Base-by-base conservation (phyloP, 495 filamentous ascomycete genomes). In the Neohortaea acidophila region DNA sequence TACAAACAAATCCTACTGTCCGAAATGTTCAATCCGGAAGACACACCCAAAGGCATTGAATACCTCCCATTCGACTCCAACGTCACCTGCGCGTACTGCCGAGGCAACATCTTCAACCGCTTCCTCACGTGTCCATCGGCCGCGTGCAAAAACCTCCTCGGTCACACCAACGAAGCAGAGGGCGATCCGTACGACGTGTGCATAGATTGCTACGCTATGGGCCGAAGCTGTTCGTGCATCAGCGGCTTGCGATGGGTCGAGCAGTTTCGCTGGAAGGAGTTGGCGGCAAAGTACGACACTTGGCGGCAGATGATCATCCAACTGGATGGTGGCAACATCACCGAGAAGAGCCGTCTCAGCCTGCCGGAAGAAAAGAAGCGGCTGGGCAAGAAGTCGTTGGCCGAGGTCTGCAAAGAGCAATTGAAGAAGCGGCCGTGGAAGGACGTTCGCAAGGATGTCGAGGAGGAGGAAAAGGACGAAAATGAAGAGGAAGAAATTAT, bases 161-260 rank as follows among this genome's bases (percentile, higher is more conserved):
- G 48, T 27, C 52, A 58, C 13, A 48, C 39, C 1, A 57, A 59
- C 8, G 60, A 60, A 13, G 31, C 14, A 1, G 46, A 49, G 3
- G 47, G 47, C 21, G 47, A 50, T 25, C 60, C 77, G 0, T 97
- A 94, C 52, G 89, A 97, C 51, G 70, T 97, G 10, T 97, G 89
- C 54, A 83, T 97, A 75, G 87, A 97, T 29, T 97, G 89, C 54
- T 96, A 86, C 47, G 77, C 73, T 12, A 87, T 94, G 73, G 89
- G 89, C 23, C 75, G 89, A 33, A 91, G 84, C 45, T 97, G 89
- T 54, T 66, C 64, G 6, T 97, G 89, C 48, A 67, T 89, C 23
- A 89, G 84, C 4, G 75, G 72, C 8, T 69, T 89, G 20, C 77
- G 70, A 37, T 97, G 87, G 87, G 80, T 82, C 19, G 85, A 97